A percentile compares a stretch with the other conserved stretches of the same genome.
Evolutionary conservation across 441 rosid genomes (phyloP).

Genomic region (Populus hybrid): DNA sequence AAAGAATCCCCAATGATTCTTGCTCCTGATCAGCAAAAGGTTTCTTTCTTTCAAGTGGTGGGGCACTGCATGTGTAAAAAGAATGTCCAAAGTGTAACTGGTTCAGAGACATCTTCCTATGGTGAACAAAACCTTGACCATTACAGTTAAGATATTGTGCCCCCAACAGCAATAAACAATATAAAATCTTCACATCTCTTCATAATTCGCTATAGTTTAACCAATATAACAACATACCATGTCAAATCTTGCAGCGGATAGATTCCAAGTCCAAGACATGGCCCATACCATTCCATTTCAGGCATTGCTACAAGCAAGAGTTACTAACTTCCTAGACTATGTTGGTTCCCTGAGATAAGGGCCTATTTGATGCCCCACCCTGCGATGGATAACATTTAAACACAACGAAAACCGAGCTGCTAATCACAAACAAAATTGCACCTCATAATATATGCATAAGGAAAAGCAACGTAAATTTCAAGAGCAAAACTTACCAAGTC

Average conservation of each 20-base stretch:
- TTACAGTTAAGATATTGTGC: not conserved
- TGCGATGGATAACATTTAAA: slow-evolving; percentile 17
- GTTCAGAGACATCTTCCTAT: not conserved
- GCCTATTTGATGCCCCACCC: slow-evolving; percentile 31
- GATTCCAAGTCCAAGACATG: no score
- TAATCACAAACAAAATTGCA: slow-evolving; percentile 3
- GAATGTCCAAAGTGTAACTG: not conserved
- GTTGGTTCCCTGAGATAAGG: slow-evolving; percentile 22
- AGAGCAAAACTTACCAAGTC: slow-evolving; percentile 28
- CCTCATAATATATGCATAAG: not conserved
- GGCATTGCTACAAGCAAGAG: not conserved
- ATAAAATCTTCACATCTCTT: not conserved
- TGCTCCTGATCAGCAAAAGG: not conserved
- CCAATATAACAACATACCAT: not conserved
- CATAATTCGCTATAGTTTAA: not conserved
- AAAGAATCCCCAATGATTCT: not conserved
- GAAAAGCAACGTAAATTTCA: slow-evolving; percentile 2
- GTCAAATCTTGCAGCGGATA: not conserved
- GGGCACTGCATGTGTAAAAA: not conserved
- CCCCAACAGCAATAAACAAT: not conserved
- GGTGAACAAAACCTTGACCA: not conserved
- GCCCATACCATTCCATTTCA: not conserved
- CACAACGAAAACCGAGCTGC: not conserved
- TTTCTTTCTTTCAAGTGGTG: not conserved
- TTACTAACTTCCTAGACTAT: slow-evolving; percentile 7